These are phyloP conservation scores for Coccomyxa sp. DNA, from an alignment of 139 green algal species.

Conservation along the genomic window DNA sequence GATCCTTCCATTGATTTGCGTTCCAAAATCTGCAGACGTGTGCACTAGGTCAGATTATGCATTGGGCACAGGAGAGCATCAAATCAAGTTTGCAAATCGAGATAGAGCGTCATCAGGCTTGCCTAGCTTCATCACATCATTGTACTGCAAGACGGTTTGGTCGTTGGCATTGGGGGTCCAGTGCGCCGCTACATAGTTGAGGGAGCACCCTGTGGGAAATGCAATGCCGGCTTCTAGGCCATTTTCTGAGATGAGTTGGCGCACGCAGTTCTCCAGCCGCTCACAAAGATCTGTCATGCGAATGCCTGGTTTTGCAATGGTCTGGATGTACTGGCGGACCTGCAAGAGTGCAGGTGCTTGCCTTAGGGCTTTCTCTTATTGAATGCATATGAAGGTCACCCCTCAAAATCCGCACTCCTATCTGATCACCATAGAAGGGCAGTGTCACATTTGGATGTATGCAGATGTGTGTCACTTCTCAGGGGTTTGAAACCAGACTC, in stretches of 20 bases:
- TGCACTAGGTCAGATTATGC: background rate
- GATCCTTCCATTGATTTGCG: constrained; percentile 88
- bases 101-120: background rate
- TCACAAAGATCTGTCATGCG: constrained; percentile 89
- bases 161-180: constrained; percentile 97
- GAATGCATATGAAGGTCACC: background rate
- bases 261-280: constrained; percentile 83
- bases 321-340: constrained; percentile 86
- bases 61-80: background rate
- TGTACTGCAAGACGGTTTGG: constrained; percentile 95
- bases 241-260: constrained; percentile 84
- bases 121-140: constrained; percentile 99
- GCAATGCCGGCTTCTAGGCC: constrained; percentile 89
- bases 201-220: constrained; percentile 90
- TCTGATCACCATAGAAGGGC: too few species aligned
- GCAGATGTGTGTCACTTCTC: background rate
- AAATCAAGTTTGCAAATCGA: background rate
- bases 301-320: constrained; percentile 90
- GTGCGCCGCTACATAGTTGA: constrained; percentile 96
- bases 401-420: too few species aligned
- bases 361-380: background rate
- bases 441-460: background rate
- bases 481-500: background rate
- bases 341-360: constrained; percentile 14
- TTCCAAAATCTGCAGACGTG: constrained; percentile 75